Base-by-base conservation (phyloP, 768 basidiomycete genomes). In the Suillus luteus region DNA sequence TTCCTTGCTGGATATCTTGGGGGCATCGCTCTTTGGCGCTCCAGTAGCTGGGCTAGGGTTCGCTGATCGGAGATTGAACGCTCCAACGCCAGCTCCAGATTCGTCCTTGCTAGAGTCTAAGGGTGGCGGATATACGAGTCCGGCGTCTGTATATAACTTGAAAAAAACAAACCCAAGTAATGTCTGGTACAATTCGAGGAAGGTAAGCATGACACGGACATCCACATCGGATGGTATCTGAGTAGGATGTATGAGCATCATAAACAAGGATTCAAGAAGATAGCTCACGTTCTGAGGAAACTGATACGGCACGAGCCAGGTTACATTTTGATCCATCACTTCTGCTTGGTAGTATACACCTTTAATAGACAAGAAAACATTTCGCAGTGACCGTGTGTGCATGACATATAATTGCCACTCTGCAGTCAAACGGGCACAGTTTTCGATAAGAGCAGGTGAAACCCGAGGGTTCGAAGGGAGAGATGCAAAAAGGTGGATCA, bases 321-420 rank as follows among this genome's bases (percentile, higher is more conserved):
- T 96, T 52, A 99, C 85, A 37, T 84, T 88, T 77, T 98, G 92
- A 66, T 93, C 95, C 82, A 95, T 89, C 31, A 98, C 83, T 74
- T 96, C 93, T 10, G 94, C 96, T 78, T 99, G 96, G 76, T 96
- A 98, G 77, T 99, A 99, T 52, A 99, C 87, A 46, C 97, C 97
- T 78, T 99, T 99, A 77, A 99, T 96, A 48, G 93, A 95, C 62
- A 99, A 81, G 79, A 99, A 99, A 37, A 90, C 88, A 77, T 97
- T 97, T 60, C 91, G 86, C 46, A 99, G 83, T 15, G 91, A 83
- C 65, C 83, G 85, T 1, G 92, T 86, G 72, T 94, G 91, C 86
- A 99, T 93, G 44, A 96, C 83, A 77, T 95, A 99, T 37, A 98
- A 80, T 75, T 98, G 94, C 96, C 96, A 99, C 82, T 99, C 95